Evolutionary conservation across 2,329 filamentous ascomycete species (phyloP).

Genomic region (Dissoconium aciculare): DNA sequence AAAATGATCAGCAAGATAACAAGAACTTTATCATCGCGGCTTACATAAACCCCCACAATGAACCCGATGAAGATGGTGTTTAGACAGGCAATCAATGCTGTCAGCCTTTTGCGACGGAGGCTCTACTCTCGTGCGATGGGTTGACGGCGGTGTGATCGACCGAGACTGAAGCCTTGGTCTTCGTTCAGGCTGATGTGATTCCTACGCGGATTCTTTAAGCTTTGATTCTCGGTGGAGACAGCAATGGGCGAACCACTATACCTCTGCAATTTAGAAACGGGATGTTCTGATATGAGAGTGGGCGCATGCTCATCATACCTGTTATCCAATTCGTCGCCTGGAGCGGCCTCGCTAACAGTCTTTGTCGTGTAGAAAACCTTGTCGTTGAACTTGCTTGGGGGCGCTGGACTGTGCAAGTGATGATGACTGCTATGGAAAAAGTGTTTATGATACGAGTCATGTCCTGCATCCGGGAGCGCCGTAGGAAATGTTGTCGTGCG

Average conservation of each 20-base stretch:
- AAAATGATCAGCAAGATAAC: background rate
- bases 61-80: constrained; percentile 59
- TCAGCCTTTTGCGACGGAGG: constrained; percentile 49
- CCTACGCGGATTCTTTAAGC: constrained; percentile 21
- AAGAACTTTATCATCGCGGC: constrained; percentile 7
- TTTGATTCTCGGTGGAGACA: constrained; percentile 10
- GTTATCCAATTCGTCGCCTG: no score
- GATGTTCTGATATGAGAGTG: background rate
- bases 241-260: constrained; percentile 6
- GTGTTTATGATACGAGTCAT: background rate
- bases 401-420: background rate
- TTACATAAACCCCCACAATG: constrained; percentile 54
- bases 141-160: constrained; percentile 39
- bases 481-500: background rate
- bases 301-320: background rate
- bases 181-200: constrained; percentile 22
- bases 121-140: constrained; percentile 62
- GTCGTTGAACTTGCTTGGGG: no score
- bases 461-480: background rate
- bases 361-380: no score
- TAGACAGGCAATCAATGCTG: constrained; percentile 53
- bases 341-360: background rate
- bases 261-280: constrained; percentile 4
- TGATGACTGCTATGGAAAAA: no score
- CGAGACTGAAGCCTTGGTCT: constrained; percentile 28